phyloP scores from a whole-genome alignment of 495 filamentous ascomycete species.

The Aspergillus olivimuriae region DNA sequence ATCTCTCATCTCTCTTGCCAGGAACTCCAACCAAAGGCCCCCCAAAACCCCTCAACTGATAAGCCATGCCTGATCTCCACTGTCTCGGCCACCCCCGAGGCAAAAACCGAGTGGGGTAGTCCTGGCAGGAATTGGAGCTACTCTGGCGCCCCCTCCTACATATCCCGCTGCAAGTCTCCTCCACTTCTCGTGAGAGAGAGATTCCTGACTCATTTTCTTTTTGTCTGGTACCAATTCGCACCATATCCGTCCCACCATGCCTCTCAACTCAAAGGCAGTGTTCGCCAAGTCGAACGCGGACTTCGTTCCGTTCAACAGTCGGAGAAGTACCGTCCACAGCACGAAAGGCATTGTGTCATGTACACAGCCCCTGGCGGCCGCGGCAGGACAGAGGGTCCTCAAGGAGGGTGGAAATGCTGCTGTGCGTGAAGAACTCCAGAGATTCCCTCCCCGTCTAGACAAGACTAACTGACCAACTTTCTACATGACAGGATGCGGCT shows the following conservation, averaged over 20 bases:
- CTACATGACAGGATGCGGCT: conserved; percentile 68
- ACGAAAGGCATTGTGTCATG: conserved; percentile 88
- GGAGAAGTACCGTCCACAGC: conserved; percentile 88
- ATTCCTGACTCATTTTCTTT: background rate
- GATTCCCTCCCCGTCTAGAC: too few species aligned
- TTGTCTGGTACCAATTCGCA: background rate
- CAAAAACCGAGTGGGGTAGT: background rate
- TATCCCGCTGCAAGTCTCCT: too few species aligned
- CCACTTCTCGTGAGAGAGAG: too few species aligned
- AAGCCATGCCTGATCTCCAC: background rate
- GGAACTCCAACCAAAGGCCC: too few species aligned
- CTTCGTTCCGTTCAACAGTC: conserved; percentile 65
- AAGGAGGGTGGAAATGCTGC: conserved; percentile 89
- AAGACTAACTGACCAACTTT: too few species aligned
- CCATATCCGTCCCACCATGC: conserved; percentile 34
- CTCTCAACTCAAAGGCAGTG: conserved; percentile 52
- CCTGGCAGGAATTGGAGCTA: background rate
- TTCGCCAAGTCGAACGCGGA: conserved; percentile 57
- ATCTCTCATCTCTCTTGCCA: too few species aligned
- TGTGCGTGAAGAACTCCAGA: conserved; percentile 49
- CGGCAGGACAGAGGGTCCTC: conserved; percentile 78
- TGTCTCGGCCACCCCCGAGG: background rate
- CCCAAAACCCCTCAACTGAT: too few species aligned
- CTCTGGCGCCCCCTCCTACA: too few species aligned
- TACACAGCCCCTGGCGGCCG: conserved; percentile 84